Evolutionary conservation across 352 stramenopile genomes (phyloP).

Genomic region (Phytophthora hybrid): DNA sequence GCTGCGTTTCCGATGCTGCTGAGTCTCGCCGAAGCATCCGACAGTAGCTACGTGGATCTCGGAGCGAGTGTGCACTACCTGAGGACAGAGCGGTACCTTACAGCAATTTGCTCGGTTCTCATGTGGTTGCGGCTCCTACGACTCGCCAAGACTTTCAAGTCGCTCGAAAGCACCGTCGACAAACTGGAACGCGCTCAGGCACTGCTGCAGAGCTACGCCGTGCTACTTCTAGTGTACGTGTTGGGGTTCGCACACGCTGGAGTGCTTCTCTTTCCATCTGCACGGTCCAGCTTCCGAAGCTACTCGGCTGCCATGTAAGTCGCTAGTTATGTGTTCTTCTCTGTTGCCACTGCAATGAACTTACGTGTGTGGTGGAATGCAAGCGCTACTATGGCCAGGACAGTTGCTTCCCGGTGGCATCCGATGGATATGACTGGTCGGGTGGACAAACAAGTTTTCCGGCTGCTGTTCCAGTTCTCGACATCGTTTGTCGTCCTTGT

Average conservation of each 20-base stretch:
- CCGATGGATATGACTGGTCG: slow-evolving; percentile 25
- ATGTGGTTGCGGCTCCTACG: slow-evolving; percentile 74
- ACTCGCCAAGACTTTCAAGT: slow-evolving; percentile 53
- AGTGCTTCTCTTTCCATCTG: slow-evolving; percentile 51
- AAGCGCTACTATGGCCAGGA: slow-evolving; percentile 44
- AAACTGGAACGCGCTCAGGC: slow-evolving; percentile 55
- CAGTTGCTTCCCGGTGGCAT: slow-evolving; percentile 31
- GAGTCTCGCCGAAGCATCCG: slow-evolving; percentile 39
- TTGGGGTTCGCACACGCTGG: slow-evolving; percentile 57
- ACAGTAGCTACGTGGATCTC: slow-evolving; percentile 51
- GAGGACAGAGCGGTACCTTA: slow-evolving; percentile 44
- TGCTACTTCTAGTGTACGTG: slow-evolving; percentile 56
- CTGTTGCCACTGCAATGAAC: neutral
- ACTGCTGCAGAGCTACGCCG: slow-evolving; percentile 48
- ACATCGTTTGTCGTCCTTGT: slow-evolving; percentile 60
- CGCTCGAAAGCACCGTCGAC: slow-evolving; percentile 50
- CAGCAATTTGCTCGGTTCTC: slow-evolving; percentile 50
- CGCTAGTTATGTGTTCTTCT: neutral
- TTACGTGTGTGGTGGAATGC: neutral
- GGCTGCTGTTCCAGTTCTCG: slow-evolving; percentile 48
- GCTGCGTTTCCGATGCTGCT: slow-evolving; percentile 51
- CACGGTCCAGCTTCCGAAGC: slow-evolving; percentile 42
- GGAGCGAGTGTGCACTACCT: slow-evolving; percentile 36
- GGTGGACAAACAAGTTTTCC: slow-evolving; percentile 39
- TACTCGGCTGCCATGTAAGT: slow-evolving; percentile 62